phyloP scores from a whole-genome alignment of 768 basidiomycete genomes.

The Austroboletus festivus region DNA sequence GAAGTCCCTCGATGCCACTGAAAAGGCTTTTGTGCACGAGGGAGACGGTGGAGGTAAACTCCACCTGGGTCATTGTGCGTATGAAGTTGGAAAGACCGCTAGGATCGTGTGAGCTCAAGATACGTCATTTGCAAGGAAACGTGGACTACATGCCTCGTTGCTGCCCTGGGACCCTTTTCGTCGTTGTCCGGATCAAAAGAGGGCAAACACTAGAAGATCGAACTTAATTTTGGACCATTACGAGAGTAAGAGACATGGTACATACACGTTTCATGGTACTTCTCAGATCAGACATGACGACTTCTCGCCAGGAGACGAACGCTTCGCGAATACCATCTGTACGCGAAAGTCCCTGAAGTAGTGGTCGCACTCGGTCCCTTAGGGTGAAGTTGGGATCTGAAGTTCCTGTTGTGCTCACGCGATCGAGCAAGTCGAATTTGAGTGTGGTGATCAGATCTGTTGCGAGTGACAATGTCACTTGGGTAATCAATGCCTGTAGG shows the following conservation, averaged over 20 bases:
- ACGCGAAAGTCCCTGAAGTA: slow-evolving; percentile 74
- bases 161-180: slow-evolving; percentile 33
- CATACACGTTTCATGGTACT: slow-evolving; percentile 59
- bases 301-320: slow-evolving; percentile 64
- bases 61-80: slow-evolving; percentile 61
- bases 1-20: slow-evolving; percentile 64
- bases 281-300: slow-evolving; percentile 59
- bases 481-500: slow-evolving; percentile 64
- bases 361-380: slow-evolving; percentile 63
- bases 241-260: slow-evolving; percentile 9
- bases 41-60: slow-evolving; percentile 63
- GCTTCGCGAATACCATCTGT: slow-evolving; percentile 71
- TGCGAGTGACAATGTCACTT: slow-evolving; percentile 75
- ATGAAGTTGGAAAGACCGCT: slow-evolving; percentile 51
- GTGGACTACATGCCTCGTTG: slow-evolving; percentile 20
- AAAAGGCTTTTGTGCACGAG: slow-evolving; percentile 60
- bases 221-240: background rate
- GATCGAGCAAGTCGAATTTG: slow-evolving; percentile 59
- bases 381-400: slow-evolving; percentile 42
- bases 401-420: slow-evolving; percentile 39
- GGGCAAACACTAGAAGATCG: slow-evolving; percentile 51
- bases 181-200: slow-evolving; percentile 56
- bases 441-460: slow-evolving; percentile 74
- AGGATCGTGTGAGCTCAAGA: slow-evolving; percentile 4
- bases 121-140: background rate